Evolutionary conservation across 208 protist genomes (phyloP).

Genomic region (Trypanosomatidae sp.): DNA sequence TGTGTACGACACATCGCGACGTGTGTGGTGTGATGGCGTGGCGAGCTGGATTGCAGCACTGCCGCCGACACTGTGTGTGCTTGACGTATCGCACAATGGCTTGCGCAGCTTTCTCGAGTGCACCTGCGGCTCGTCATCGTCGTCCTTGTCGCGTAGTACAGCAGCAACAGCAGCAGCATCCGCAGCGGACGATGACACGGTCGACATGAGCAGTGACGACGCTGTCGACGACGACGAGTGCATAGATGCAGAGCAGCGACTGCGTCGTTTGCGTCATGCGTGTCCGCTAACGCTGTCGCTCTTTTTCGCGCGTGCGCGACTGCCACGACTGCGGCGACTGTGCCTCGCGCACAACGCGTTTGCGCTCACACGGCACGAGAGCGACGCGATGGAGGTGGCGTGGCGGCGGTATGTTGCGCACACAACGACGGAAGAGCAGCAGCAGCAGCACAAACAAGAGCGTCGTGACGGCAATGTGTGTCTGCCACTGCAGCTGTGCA

Average conservation of each 20-base stretch:
- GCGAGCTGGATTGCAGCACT: conserved; percentile 45
- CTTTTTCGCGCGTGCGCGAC: conserved; percentile 35
- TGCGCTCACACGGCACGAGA: conserved; percentile 20
- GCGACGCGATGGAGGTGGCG: conserved; percentile 27
- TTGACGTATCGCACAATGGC: conserved; percentile 66
- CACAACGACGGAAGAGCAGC: conserved; percentile 4
- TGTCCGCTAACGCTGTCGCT: conserved; percentile 35
- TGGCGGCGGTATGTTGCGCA: conserved; percentile 5
- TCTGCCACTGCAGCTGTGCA: too few relatives aligned
- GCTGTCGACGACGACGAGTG: background rate
- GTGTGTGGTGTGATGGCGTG: conserved; percentile 15
- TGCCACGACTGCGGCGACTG: conserved; percentile 32
- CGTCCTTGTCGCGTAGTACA: background rate
- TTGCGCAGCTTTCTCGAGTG: conserved; percentile 36
- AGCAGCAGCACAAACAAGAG: conserved; percentile 8
- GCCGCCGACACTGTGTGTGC: conserved; percentile 32
- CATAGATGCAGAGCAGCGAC: background rate
- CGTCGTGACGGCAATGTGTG: too few relatives aligned
- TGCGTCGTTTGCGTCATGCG: conserved; percentile 22
- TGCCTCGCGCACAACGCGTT: conserved; percentile 61
- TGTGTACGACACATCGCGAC: background rate
- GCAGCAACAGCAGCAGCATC: background rate
- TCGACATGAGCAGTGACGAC: background rate
- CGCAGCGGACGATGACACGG: background rate
- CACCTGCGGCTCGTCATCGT: conserved; percentile 10